phyloP scores from a whole-genome alignment of 495 filamentous ascomycete species.

The Xylaria palmicola region DNA sequence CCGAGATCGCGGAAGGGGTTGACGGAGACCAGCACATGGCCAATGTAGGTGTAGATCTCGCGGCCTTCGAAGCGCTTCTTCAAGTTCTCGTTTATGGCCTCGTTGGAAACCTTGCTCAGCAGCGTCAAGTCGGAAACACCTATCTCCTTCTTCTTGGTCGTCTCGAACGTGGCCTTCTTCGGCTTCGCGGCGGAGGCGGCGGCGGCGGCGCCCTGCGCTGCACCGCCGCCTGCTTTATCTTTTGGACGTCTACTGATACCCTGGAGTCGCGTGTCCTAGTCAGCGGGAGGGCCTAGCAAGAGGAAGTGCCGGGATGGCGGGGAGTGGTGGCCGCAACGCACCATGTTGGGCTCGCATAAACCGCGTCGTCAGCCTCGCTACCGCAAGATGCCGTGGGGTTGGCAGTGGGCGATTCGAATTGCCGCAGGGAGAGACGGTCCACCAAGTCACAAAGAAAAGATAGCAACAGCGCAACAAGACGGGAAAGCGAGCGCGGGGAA shows the following conservation, averaged over 20 bases:
- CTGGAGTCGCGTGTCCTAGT: constrained; percentile 29
- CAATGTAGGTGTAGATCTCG: constrained; percentile 99
- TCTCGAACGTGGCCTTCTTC: constrained; percentile 94
- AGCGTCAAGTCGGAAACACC: constrained; percentile 97
- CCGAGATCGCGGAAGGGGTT: constrained; percentile 98
- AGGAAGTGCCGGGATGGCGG: background rate
- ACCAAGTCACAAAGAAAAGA: background rate
- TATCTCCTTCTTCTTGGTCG: constrained; percentile 97
- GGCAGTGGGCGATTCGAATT: background rate
- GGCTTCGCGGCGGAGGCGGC: constrained; percentile 64
- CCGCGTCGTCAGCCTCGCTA: constrained; percentile 10
- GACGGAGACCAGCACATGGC: constrained; percentile 98
- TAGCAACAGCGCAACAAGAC: background rate
- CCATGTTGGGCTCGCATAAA: constrained; percentile 35
- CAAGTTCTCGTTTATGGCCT: constrained; percentile 98
- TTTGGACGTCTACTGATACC: constrained; percentile 58
- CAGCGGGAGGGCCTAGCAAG: constrained; percentile 6
- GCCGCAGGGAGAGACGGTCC: background rate
- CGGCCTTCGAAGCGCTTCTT: constrained; percentile 94
- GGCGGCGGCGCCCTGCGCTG: constrained; percentile 50
- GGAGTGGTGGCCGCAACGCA: constrained; percentile 15
- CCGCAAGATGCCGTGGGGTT: background rate
- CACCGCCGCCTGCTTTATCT: constrained; percentile 59
- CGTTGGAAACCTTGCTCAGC: constrained; percentile 96
- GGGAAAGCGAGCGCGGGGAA: background rate